Conservation (phyloP, 441 rosid species). For the Corymbia calophylla region DNA sequence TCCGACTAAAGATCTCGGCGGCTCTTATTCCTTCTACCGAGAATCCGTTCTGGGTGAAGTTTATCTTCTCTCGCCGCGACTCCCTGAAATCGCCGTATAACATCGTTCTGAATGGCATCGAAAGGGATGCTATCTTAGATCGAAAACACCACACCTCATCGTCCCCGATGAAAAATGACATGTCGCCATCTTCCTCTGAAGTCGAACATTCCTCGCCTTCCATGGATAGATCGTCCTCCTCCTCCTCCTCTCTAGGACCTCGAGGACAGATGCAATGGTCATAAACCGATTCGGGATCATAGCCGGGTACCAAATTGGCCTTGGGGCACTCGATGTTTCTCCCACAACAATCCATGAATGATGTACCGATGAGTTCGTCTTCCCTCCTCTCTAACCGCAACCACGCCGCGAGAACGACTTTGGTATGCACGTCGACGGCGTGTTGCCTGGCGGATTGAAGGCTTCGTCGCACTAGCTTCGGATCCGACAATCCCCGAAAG, state of each 20-base stretch:
- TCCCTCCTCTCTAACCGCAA: constrained; percentile 89
- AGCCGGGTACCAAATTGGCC: constrained; percentile 65
- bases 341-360: constrained; percentile 81
- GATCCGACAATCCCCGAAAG: constrained; percentile 61
- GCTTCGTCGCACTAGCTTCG: constrained; percentile 71
- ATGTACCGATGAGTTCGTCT: constrained; percentile 69
- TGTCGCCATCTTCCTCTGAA: constrained; percentile 53
- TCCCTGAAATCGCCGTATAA: constrained; percentile 69
- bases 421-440: constrained; percentile 64
- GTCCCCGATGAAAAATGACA: constrained; percentile 75
- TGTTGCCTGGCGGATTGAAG: constrained; percentile 69
- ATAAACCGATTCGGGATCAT: constrained; percentile 54
- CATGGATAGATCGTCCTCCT: constrained; percentile 14
- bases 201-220: constrained; percentile 50
- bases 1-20: constrained; percentile 69
- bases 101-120: constrained; percentile 73
- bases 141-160: constrained; percentile 75
- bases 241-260: constrained; percentile 18
- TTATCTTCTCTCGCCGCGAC: constrained; percentile 54
- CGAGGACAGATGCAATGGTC: constrained; percentile 61
- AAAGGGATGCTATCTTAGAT: constrained; percentile 64
- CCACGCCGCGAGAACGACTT: constrained; percentile 81
- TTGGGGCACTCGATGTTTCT: constrained; percentile 79
- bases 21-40: constrained; percentile 72
- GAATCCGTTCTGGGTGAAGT: constrained; percentile 64